phyloP scores from a whole-genome alignment of 768 basidiomycete genomes.

The Hypholoma fasciculare region DNA sequence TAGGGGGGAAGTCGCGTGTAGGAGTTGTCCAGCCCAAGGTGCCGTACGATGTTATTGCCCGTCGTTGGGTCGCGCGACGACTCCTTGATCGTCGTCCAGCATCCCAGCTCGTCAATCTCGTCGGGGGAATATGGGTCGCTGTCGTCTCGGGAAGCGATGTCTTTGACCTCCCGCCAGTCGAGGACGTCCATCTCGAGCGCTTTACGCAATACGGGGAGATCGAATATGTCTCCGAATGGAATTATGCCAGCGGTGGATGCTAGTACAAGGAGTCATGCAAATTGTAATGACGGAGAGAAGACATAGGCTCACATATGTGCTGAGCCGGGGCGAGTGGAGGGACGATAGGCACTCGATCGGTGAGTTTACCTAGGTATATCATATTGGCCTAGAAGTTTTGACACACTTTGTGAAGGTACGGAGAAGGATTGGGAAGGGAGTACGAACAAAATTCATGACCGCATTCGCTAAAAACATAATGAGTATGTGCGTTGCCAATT shows the following conservation, averaged over 20 bases:
- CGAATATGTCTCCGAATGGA: slow-evolving; percentile 44
- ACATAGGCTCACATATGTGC: slow-evolving; percentile 31
- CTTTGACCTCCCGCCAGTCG: slow-evolving; percentile 53
- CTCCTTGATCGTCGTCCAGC: slow-evolving; percentile 32
- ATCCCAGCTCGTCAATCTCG: slow-evolving; percentile 23
- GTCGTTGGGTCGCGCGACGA: slow-evolving; percentile 21
- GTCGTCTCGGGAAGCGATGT: slow-evolving; percentile 20
- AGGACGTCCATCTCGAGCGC: slow-evolving; percentile 39
- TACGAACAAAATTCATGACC: slow-evolving; percentile 1
- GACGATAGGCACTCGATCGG: slow-evolving; percentile 45
- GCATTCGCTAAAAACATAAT: background rate
- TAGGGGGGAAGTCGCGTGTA: slow-evolving; percentile 31
- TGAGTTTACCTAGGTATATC: slow-evolving; percentile 46
- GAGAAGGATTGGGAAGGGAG: background rate
- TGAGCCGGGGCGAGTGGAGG: slow-evolving; percentile 46
- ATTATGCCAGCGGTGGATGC: slow-evolving; percentile 24
- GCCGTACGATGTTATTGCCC: slow-evolving; percentile 23
- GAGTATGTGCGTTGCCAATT: background rate
- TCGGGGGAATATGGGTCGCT: slow-evolving; percentile 14
- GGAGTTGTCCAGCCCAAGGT: slow-evolving; percentile 35
- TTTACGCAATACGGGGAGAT: slow-evolving; percentile 35
- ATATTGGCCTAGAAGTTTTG: slow-evolving; percentile 38
- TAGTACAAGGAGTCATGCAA: background rate
- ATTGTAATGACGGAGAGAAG: background rate
- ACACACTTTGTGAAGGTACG: background rate